A percentile compares a stretch with the other conserved stretches of the same genome.
phyloP scores from a whole-genome alignment of 805 yeast genomes.

The Henningerozyma blattae region DNA sequence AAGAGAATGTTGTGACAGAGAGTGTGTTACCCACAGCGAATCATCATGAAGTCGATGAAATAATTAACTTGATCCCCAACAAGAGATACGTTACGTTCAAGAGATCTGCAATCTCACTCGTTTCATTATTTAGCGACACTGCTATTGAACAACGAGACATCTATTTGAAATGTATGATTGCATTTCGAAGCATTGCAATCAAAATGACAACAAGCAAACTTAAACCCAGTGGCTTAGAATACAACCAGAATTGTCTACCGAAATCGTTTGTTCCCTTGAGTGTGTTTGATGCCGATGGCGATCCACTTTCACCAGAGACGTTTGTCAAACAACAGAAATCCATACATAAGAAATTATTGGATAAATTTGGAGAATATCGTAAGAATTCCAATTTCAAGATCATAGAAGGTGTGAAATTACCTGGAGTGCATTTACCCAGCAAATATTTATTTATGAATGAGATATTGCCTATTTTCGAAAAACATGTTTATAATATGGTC shows the following conservation, averaged over 20 bases:
- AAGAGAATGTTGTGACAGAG: no score
- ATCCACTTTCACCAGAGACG: slow-evolving; percentile 3
- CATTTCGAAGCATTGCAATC: slow-evolving; percentile 15
- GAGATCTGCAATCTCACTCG: slow-evolving; percentile 18
- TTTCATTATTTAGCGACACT: slow-evolving; percentile 13
- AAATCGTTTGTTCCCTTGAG: slow-evolving; percentile 14
- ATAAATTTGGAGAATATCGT: slow-evolving; percentile 18
- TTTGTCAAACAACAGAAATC: slow-evolving; percentile 8
- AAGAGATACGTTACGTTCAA: slow-evolving; percentile 16
- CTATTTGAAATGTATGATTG: slow-evolving; percentile 11
- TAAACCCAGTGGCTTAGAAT: slow-evolving; percentile 1
- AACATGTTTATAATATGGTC: slow-evolving; percentile 10
- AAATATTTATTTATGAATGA: slow-evolving; percentile 8
- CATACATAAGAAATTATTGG: slow-evolving; percentile 16
- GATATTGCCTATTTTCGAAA: slow-evolving; percentile 14
- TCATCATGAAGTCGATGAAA: no score
- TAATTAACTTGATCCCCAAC: slow-evolving; percentile 16
- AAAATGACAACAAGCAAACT: slow-evolving; percentile 10
- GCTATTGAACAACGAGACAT: slow-evolving; percentile 20
- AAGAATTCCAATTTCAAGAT: slow-evolving; percentile 9
- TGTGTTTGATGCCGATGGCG: slow-evolving; percentile 11
- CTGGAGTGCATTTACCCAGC: slow-evolving; percentile 10
- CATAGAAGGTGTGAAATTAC: slow-evolving; percentile 2
- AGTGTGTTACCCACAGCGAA: no score
- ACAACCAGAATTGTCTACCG: slow-evolving; percentile 12